A percentile compares a stretch with the other conserved stretches of the same genome.
These are phyloP conservation scores for Lactarius deliciosus DNA, from an alignment of 768 basidiomycete genomes.

Conservation along the genomic window DNA sequence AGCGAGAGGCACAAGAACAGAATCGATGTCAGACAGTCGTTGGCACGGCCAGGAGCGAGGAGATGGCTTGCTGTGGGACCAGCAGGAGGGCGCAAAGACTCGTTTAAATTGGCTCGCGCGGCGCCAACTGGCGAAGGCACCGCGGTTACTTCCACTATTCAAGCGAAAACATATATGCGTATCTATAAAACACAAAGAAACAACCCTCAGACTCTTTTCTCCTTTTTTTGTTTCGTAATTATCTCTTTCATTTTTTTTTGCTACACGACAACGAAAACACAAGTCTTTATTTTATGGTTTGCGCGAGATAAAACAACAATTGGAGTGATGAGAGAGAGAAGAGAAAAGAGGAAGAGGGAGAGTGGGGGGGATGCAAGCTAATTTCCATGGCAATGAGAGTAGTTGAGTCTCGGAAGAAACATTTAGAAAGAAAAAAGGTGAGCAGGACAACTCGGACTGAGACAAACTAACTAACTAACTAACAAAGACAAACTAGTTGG, in stretches of 20 bases:
- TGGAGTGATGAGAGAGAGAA: not conserved
- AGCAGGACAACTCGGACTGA: not conserved
- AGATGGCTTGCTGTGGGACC: not conserved
- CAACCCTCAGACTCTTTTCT: too few species aligned
- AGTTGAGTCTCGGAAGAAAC: not conserved
- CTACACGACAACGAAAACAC: not conserved
- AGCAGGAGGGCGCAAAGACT: not conserved
- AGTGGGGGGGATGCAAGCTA: not conserved
- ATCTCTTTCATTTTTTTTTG: not conserved
- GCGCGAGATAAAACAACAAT: slow-evolving; percentile 2
- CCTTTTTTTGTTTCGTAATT: not conserved
- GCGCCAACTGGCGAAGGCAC: not conserved
- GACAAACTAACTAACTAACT: too few species aligned
- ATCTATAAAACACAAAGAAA: too few species aligned
- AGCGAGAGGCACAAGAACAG: too few species aligned
- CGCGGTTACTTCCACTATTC: too few species aligned
- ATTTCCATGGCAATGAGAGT: not conserved
- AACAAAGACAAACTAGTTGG: too few species aligned
- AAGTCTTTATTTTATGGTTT: not conserved
- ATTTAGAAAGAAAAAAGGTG: not conserved
- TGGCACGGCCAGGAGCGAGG: not conserved
- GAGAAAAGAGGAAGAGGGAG: too few species aligned
- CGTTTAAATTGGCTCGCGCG: too few species aligned
- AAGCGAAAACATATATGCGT: too few species aligned
- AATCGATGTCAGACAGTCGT: not conserved